These are phyloP conservation scores for Naganishia friedmannii DNA, from an alignment of 768 basidiomycete species.

Conservation along the genomic window DNA sequence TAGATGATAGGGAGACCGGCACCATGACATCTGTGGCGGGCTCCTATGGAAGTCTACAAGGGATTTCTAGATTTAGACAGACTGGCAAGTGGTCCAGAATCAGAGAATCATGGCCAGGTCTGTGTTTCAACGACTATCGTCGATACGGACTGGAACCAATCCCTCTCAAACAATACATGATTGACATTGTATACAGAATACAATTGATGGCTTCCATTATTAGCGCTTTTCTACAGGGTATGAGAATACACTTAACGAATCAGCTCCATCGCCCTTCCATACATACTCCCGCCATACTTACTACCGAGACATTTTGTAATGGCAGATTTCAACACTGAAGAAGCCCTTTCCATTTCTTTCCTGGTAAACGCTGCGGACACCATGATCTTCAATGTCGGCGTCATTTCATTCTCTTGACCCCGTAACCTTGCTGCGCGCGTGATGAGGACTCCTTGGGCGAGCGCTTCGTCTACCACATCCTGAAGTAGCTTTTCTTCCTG, in stretches of 20 bases:
- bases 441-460: slow-evolving; percentile 75
- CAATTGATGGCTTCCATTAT: not conserved
- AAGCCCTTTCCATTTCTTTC: slow-evolving; percentile 91
- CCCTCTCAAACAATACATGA: not conserved
- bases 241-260: slow-evolving; percentile 21
- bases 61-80: too few species aligned
- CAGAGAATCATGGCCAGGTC: too few species aligned
- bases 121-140: too few species aligned
- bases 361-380: slow-evolving; percentile 72
- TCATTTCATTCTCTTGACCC: slow-evolving; percentile 79
- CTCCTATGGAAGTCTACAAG: too few species aligned
- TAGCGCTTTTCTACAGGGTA: slow-evolving; percentile 19
- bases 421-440: slow-evolving; percentile 77
- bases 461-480: slow-evolving; percentile 84
- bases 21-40: too few species aligned
- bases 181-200: not conserved
- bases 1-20: not conserved
- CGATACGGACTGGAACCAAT: too few species aligned
- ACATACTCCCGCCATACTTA: slow-evolving; percentile 35
- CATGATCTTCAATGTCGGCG: slow-evolving; percentile 81
- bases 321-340: slow-evolving; percentile 67
- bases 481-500: slow-evolving; percentile 78
- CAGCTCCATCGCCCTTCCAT: slow-evolving; percentile 21
- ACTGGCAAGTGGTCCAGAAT: too few species aligned
- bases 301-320: slow-evolving; percentile 68